phyloP scores from a whole-genome alignment of 2,329 filamentous ascomycete genomes.

The Amphichorda felina region DNA sequence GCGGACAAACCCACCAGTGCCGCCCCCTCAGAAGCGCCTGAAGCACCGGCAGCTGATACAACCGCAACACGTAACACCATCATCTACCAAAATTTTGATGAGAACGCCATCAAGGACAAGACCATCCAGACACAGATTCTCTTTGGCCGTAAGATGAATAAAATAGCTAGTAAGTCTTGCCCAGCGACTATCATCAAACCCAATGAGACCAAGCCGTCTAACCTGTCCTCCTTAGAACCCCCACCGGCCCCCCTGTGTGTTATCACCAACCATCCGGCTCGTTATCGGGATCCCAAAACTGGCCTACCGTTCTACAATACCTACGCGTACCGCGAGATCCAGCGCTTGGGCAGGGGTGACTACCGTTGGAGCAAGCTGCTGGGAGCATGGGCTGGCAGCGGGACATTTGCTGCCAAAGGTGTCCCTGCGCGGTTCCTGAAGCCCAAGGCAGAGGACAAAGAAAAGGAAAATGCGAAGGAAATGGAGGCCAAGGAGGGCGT shows the following conservation, averaged over 20 bases:
- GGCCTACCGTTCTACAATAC: slow-evolving; percentile 71
- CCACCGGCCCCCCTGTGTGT: slow-evolving; percentile 51
- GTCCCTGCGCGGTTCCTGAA: slow-evolving; percentile 67
- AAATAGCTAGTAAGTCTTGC: slow-evolving; percentile 35
- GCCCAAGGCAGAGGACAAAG: slow-evolving; percentile 11
- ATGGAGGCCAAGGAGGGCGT: background rate
- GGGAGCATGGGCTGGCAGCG: slow-evolving; percentile 71
- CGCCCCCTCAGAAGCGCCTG: slow-evolving; percentile 6
- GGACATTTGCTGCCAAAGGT: slow-evolving; percentile 52
- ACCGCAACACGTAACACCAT: slow-evolving; percentile 44
- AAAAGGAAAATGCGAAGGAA: slow-evolving; percentile 2
- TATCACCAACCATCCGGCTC: slow-evolving; percentile 71
- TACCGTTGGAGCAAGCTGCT: slow-evolving; percentile 75
- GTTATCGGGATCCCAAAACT: slow-evolving; percentile 76
- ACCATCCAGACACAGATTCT: slow-evolving; percentile 45
- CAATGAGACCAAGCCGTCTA: slow-evolving; percentile 4
- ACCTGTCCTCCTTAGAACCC: slow-evolving; percentile 28
- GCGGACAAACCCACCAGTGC: background rate
- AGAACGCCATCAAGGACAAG: slow-evolving; percentile 42
- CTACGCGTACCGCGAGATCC: slow-evolving; percentile 72
- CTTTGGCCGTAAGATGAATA: slow-evolving; percentile 47
- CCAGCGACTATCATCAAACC: background rate
- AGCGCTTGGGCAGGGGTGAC: slow-evolving; percentile 58
- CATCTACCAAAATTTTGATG: slow-evolving; percentile 48
- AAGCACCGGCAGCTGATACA: slow-evolving; percentile 10